Conservation (phyloP, 2,329 filamentous ascomycete species). For the Clarireedia monteithiana region DNA sequence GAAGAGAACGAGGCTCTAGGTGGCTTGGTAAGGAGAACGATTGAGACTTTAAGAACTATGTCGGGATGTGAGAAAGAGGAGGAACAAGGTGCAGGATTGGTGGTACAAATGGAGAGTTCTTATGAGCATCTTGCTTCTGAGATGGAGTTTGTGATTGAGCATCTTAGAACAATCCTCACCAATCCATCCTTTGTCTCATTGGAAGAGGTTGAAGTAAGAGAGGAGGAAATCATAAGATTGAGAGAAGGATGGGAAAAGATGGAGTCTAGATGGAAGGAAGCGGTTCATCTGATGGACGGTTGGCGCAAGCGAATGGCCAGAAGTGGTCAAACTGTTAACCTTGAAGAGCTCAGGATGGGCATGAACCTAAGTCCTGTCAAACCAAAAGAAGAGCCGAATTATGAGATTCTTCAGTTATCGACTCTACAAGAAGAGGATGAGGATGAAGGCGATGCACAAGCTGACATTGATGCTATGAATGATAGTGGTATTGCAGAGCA, state of each 20-base stretch:
- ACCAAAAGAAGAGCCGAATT: slow-evolving; percentile 43
- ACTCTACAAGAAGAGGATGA: slow-evolving; percentile 18
- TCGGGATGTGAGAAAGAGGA: slow-evolving; percentile 45
- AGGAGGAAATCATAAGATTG: slow-evolving; percentile 80
- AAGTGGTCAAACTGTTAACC: slow-evolving; percentile 61
- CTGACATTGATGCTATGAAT: slow-evolving; percentile 30
- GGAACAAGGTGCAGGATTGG: slow-evolving; percentile 23
- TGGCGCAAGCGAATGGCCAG: slow-evolving; percentile 79
- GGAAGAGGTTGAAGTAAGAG: slow-evolving; percentile 86
- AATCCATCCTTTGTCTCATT: slow-evolving; percentile 95
- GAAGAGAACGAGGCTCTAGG: slow-evolving; percentile 88
- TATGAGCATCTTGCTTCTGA: slow-evolving; percentile 64
- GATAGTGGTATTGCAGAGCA: slow-evolving; percentile 19
- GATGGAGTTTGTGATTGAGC: slow-evolving; percentile 69
- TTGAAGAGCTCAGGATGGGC: slow-evolving; percentile 61
- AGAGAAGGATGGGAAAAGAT: slow-evolving; percentile 88
- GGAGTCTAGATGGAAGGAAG: slow-evolving; percentile 84
- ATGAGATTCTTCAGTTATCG: slow-evolving; percentile 29
- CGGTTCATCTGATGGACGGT: slow-evolving; percentile 81
- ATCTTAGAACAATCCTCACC: slow-evolving; percentile 76
- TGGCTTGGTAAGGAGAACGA: slow-evolving; percentile 60
- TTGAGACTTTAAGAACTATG: slow-evolving; percentile 63
- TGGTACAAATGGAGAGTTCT: slow-evolving; percentile 27
- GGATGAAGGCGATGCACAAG: slow-evolving; percentile 27
- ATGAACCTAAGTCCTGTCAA: slow-evolving; percentile 54